Evolutionary conservation across 148 eudicot genomes (phyloP), one percentile per base, ranked within the genome.

Genomic region (Amaranthus hypochondriacus): DNA sequence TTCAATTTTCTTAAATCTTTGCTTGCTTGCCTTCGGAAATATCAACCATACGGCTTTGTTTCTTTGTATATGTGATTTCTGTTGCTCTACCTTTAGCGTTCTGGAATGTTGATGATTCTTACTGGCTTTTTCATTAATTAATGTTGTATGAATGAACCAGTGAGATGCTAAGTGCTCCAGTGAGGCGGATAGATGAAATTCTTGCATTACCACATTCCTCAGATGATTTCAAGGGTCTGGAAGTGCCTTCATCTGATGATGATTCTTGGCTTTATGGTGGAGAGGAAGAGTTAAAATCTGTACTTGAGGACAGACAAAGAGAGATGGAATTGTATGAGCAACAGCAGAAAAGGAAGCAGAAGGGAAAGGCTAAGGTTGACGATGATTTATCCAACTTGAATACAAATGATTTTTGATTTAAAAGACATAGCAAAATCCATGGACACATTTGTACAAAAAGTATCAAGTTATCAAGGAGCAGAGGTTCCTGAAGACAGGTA

Each of bases 181-280:
- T 87, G 63, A 86, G 79, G 57, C 85, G 89, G 48, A 89, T 91
- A 69, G 96, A 94, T 77, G 98, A 94, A 81, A 86, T 94, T 73
- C 97, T 94, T 73, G 77, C 88, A 60, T 84, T 83, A 48, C 92
- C 96, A 6, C 62, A 79, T 78, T 84, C 91, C 9, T 73, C 74
- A 13, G 87, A 88, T 72, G 93, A 87, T 77, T 94, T 94, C 71
- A 75, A 62, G 70, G 83, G 74, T 64, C 86, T 78, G 78, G 87
- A 87, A 54, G 87, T 87, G 50, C 96, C 91, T 75, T 82, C 88
- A 72, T 88, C 93, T 7, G 96, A 92, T 79, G 96, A 89, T 82
- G 92, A 94, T 76, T 89, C 98, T 39, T 94, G 98, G 98, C 98
- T 94, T 59, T 88, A 91, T 78, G 83, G 79, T 69, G 98, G 91